Conservation (phyloP, 306 rosid genomes). For the Psophocarpus tetragonolobus region DNA sequence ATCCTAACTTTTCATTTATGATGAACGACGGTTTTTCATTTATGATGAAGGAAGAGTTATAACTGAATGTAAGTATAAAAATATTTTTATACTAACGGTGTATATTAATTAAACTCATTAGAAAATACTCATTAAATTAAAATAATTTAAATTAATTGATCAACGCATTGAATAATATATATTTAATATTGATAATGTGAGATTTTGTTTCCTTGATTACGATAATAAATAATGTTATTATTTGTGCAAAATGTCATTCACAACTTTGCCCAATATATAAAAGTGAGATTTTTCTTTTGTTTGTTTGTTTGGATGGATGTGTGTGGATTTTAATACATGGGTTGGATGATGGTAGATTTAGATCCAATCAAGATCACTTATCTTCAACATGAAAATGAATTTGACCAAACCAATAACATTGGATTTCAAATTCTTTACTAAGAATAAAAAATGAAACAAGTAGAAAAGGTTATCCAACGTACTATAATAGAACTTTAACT, state of each 20-base stretch:
- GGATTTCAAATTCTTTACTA: neutral
- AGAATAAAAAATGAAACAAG: neutral
- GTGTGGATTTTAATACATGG: neutral
- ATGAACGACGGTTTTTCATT: too few species aligned
- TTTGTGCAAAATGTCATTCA: neutral
- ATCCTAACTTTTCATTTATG: too few species aligned
- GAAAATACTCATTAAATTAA: too few species aligned
- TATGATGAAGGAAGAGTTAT: too few species aligned
- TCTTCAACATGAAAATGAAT: neutral
- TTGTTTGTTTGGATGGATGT: neutral
- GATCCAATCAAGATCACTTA: neutral
- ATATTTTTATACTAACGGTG: too few species aligned
- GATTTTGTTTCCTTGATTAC: neutral
- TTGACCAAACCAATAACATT: neutral
- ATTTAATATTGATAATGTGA: neutral
- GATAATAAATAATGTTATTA: neutral
- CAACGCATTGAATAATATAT: too few species aligned
- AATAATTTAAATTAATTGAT: too few species aligned
- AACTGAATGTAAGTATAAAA: too few species aligned
- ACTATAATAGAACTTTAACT: slow-evolving; percentile 9
- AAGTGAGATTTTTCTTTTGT: neutral
- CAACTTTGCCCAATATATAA: neutral
- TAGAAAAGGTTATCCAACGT: neutral
- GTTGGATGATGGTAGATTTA: neutral
- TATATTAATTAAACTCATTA: too few species aligned